A percentile compares a stretch with the other conserved stretches of the same genome.
These are phyloP conservation scores for Botryotinia globosa DNA, from an alignment of 2,329 filamentous ascomycete genomes.

Conservation along the genomic window DNA sequence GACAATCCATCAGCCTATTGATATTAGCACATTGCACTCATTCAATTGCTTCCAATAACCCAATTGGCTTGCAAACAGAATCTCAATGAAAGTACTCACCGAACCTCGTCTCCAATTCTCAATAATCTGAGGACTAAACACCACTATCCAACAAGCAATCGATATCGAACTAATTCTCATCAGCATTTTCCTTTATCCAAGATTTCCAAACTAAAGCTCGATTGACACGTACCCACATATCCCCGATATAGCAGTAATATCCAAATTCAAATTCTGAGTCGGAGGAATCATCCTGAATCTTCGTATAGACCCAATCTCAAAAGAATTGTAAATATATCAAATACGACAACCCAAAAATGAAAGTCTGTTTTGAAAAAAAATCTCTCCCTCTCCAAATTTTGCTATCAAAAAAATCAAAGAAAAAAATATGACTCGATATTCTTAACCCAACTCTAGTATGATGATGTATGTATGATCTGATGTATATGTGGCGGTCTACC, in stretches of 20 bases:
- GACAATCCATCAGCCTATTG: conserved; percentile 75
- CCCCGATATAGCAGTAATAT: conserved; percentile 87
- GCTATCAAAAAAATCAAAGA: background rate
- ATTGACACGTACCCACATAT: conserved; percentile 69
- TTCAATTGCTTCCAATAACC: background rate
- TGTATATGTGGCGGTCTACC: conserved; percentile 3
- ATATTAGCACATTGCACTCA: background rate
- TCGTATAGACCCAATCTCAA: background rate
- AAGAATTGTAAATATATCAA: background rate
- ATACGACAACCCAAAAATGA: background rate
- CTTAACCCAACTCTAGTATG: background rate
- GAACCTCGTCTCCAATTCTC: conserved; percentile 86
- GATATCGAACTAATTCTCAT: conserved; percentile 70
- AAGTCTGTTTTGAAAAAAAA: background rate
- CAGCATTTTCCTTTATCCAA: conserved; percentile 13
- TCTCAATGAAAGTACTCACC: conserved; percentile 7
- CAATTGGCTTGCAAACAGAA: background rate
- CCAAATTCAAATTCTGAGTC: conserved; percentile 60
- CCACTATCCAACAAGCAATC: conserved; percentile 93
- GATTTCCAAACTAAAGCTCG: background rate
- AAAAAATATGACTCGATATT: background rate
- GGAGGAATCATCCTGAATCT: conserved; percentile 44
- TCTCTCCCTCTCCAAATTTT: background rate
- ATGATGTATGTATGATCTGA: background rate
- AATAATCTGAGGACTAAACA: conserved; percentile 95